Evolutionary conservation across 192 early-diverging fungal genomes (phyloP).

Genomic region (Linnemannia schmuckeri): DNA sequence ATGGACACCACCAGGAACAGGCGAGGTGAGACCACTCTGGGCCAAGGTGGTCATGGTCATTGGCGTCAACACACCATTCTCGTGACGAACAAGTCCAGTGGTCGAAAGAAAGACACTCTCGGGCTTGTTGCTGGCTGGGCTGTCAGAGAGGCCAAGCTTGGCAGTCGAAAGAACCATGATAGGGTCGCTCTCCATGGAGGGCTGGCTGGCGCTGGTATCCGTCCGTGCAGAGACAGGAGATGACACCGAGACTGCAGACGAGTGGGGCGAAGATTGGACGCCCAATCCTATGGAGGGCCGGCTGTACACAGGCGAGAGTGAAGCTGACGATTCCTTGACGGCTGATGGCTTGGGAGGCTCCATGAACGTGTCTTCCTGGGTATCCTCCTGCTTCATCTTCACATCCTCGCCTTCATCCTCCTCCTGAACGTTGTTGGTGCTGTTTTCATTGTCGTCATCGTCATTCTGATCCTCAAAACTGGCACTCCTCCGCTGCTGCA

Average conservation of each 20-base stretch:
- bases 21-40: not conserved
- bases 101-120: not conserved
- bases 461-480: slow-evolving; percentile 10
- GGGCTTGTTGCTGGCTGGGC: not conserved
- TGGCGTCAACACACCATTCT: slow-evolving; percentile 7
- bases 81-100: not conserved
- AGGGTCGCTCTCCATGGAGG: slow-evolving; percentile 21
- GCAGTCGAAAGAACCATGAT: slow-evolving; percentile 33
- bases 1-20: not conserved
- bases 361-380: not conserved
- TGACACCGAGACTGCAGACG: not conserved
- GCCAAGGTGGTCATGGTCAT: slow-evolving; percentile 41
- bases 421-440: not conserved
- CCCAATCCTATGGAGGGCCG: not conserved
- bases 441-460: not conserved
- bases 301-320: not conserved
- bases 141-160: slow-evolving; percentile 2
- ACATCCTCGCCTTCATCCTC: not conserved
- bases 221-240: not conserved
- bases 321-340: not conserved
- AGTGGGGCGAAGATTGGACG: not conserved
- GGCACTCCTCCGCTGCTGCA: slow-evolving; percentile 26
- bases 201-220: not conserved
- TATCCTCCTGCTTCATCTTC: slow-evolving; percentile 10
- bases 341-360: not conserved